phyloP scores from a whole-genome alignment of 257 asterid genomes.

The Nicotiana obtusifolia region DNA sequence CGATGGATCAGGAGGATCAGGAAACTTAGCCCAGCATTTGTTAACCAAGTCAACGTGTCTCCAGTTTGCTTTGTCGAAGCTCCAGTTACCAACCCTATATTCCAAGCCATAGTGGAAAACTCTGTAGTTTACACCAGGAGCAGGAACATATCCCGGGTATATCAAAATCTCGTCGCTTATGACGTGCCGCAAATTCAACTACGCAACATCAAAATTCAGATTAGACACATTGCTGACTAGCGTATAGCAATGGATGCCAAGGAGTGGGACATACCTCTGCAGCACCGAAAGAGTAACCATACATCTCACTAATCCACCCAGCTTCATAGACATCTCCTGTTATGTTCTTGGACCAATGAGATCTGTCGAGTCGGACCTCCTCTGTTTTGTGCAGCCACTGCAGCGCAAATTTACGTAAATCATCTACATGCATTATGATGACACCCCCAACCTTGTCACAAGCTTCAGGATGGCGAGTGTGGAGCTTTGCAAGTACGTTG shows the following conservation, averaged over 20 bases:
- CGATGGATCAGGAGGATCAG: constrained; percentile 67
- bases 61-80: constrained; percentile 93
- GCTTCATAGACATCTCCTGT: constrained; percentile 94
- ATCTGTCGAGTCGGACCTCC: constrained; percentile 85
- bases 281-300: constrained; percentile 97
- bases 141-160: constrained; percentile 87
- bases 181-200: constrained; percentile 72
- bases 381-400: constrained; percentile 94
- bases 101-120: constrained; percentile 91
- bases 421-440: constrained; percentile 76
- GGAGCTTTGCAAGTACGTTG: constrained; percentile 83
- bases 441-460: constrained; percentile 98
- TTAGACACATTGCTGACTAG: not conserved
- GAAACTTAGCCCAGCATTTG: constrained; percentile 81
- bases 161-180: constrained; percentile 68
- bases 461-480: constrained; percentile 76
- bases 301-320: constrained; percentile 99
- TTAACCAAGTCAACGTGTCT: constrained; percentile 59
- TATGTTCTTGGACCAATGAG: constrained; percentile 78
- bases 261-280: constrained; percentile 61
- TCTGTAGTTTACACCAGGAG: constrained; percentile 61
- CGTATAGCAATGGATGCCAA: not conserved
- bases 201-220: constrained; percentile 6
- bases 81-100: constrained; percentile 77
- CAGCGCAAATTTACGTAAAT: constrained; percentile 70